A percentile compares a stretch with the other conserved stretches of the same genome.
phyloP scores from a whole-genome alignment of 805 yeast species.

The Saccharomycopsis fermentans region DNA sequence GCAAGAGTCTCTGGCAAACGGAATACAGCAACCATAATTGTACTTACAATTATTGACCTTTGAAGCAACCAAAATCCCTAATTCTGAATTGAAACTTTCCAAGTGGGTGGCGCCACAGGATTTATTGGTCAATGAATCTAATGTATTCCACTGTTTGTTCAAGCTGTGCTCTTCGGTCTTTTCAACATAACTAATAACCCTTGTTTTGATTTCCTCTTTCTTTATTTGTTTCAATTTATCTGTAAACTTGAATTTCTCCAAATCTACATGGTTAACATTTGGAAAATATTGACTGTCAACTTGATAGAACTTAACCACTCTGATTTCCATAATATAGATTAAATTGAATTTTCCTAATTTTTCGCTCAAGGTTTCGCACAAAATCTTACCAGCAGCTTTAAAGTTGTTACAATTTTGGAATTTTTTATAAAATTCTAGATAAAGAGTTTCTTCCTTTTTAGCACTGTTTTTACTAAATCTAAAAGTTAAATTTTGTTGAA shows the following conservation, averaged over 20 bases:
- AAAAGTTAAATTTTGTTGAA: slow-evolving; percentile 38
- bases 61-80: slow-evolving; percentile 37
- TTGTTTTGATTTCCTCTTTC: slow-evolving; percentile 33
- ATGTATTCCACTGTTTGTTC: slow-evolving; percentile 19
- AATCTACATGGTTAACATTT: slow-evolving; percentile 32
- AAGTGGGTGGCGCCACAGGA: slow-evolving; percentile 30
- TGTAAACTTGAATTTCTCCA: slow-evolving; percentile 33
- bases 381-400: slow-evolving; percentile 33
- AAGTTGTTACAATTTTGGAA: slow-evolving; percentile 31
- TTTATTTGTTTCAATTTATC: slow-evolving; percentile 29
- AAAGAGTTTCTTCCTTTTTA: slow-evolving; percentile 23
- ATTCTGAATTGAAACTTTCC: slow-evolving; percentile 39
- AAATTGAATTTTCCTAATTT: slow-evolving; percentile 29
- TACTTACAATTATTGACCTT: slow-evolving; percentile 26
- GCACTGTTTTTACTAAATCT: slow-evolving; percentile 29
- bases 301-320: slow-evolving; percentile 37
- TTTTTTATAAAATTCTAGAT: slow-evolving; percentile 28
- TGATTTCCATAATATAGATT: slow-evolving; percentile 42
- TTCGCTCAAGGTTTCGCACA: slow-evolving; percentile 31
- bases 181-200: slow-evolving; percentile 35
- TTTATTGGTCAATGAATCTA: slow-evolving; percentile 7
- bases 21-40: slow-evolving; percentile 43
- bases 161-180: slow-evolving; percentile 14
- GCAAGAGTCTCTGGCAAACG: slow-evolving; percentile 36
- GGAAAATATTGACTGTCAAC: slow-evolving; percentile 38